Evolutionary conservation across 495 filamentous ascomycete species (phyloP).

Genomic region (Stereocaulon alpinum): DNA sequence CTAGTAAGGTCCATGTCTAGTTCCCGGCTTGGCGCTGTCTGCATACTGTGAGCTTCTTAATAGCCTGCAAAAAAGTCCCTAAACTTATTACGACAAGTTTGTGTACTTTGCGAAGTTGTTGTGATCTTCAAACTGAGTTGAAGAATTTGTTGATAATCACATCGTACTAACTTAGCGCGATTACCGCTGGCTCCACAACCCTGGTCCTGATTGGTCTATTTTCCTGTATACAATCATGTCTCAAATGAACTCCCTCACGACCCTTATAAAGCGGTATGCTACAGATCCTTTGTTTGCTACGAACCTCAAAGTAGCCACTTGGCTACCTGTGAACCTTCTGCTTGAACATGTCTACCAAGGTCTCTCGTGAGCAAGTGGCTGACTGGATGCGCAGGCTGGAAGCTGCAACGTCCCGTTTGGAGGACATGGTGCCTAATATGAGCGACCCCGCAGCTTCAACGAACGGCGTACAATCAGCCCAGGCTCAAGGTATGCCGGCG

Average conservation of each 20-base stretch:
- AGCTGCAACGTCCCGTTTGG: constrained; percentile 89
- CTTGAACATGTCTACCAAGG: not conserved
- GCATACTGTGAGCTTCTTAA: constrained; percentile 24
- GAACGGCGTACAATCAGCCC: constrained; percentile 25
- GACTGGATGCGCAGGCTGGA: constrained; percentile 64
- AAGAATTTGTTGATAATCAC: not conserved
- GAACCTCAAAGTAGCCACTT: not conserved
- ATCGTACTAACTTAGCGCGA: not conserved
- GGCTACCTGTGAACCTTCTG: not conserved
- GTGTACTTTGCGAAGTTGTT: not conserved
- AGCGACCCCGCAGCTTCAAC: constrained; percentile 44
- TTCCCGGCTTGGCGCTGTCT: constrained; percentile 22
- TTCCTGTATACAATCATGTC: constrained; percentile 32
- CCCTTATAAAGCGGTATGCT: constrained; percentile 90
- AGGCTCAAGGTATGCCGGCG: constrained; percentile 27
- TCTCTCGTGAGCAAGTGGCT: constrained; percentile 22
- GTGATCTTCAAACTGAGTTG: too few relatives aligned
- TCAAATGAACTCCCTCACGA: constrained; percentile 93
- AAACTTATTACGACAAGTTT: not conserved
- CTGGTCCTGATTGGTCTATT: not conserved
- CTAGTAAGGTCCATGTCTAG: too few relatives aligned
- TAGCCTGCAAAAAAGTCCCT: constrained; percentile 18
- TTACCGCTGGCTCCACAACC: not conserved
- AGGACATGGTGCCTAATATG: constrained; percentile 81
- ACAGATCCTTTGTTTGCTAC: not conserved